Conservation (phyloP, 208 protist genomes). For the Trypanosoma mega region DNA sequence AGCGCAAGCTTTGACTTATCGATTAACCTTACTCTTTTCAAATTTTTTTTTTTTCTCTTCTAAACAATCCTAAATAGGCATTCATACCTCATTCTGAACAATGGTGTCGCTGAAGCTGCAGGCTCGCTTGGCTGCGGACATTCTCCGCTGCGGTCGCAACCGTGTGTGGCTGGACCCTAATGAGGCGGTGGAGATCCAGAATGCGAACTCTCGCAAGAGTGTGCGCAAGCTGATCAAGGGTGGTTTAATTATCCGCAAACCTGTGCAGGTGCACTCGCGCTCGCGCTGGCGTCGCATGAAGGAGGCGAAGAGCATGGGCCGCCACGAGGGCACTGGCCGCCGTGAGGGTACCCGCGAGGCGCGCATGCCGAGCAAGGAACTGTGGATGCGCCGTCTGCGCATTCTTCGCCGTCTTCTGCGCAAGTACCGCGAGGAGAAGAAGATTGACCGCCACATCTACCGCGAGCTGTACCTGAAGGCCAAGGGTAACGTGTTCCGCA, state of each 20-base stretch:
- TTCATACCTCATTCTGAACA: constrained; percentile 6
- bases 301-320: constrained; percentile 93
- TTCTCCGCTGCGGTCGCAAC: constrained; percentile 97
- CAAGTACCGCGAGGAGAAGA: constrained; percentile 98
- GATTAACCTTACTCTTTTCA: not conserved
- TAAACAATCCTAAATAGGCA: not conserved
- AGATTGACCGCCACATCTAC: constrained; percentile 98
- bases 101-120: constrained; percentile 94
- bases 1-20: no score
- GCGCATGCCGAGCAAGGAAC: constrained; percentile 95
- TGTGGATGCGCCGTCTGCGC: constrained; percentile 98
- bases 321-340: constrained; percentile 95
- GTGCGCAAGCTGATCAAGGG: constrained; percentile 97
- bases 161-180: constrained; percentile 99
- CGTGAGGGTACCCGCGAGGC: constrained; percentile 97
- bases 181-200: constrained; percentile 96
- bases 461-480: constrained; percentile 97
- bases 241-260: constrained; percentile 97
- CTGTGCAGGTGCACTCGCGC: constrained; percentile 94
- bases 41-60: constrained; percentile 4
- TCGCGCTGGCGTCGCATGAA: constrained; percentile 86
- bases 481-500: constrained; percentile 99
- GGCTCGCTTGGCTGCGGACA: constrained; percentile 97
- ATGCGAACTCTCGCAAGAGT: constrained; percentile 96
- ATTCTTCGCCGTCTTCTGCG: constrained; percentile 96